Evolutionary conservation across 2,329 filamentous ascomycete genomes (phyloP).

Genomic region (Hortaea sp.): DNA sequence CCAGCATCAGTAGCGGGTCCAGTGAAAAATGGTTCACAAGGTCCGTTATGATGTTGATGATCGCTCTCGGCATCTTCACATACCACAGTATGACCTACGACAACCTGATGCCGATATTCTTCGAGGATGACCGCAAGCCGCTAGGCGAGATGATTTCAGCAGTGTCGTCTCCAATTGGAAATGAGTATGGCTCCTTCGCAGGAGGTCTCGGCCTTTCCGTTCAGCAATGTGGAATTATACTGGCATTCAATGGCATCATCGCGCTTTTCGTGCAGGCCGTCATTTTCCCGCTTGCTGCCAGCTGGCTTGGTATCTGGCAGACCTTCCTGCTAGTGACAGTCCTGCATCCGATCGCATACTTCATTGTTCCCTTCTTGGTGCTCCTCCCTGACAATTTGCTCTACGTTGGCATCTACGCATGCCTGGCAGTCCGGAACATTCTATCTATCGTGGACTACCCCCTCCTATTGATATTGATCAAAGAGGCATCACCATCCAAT

Average conservation of each 20-base stretch:
- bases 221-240: conserved; percentile 57
- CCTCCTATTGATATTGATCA: conserved; percentile 59
- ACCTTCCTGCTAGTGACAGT: conserved; percentile 56
- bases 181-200: conserved; percentile 26
- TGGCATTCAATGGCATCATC: conserved; percentile 60
- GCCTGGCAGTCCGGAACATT: conserved; percentile 55
- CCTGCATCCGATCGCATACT: conserved; percentile 57
- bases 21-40: conserved; percentile 45
- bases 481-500: conserved; percentile 57
- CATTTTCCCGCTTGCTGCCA: conserved; percentile 56
- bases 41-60: conserved; percentile 62
- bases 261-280: conserved; percentile 64
- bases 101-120: conserved; percentile 82
- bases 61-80: conserved; percentile 82
- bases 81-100: conserved; percentile 96
- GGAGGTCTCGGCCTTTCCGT: conserved; percentile 58
- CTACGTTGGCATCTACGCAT: conserved; percentile 55
- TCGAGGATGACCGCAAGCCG: conserved; percentile 60
- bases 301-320: conserved; percentile 56
- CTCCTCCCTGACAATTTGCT: conserved; percentile 45
- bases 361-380: conserved; percentile 58
- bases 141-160: conserved; percentile 27
- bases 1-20: conserved; percentile 21
- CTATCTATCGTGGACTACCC: conserved; percentile 61
- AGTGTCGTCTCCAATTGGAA: conserved; percentile 13